phyloP scores from a whole-genome alignment of 164 flowering plant genomes.

The Berberis thunbergii region DNA sequence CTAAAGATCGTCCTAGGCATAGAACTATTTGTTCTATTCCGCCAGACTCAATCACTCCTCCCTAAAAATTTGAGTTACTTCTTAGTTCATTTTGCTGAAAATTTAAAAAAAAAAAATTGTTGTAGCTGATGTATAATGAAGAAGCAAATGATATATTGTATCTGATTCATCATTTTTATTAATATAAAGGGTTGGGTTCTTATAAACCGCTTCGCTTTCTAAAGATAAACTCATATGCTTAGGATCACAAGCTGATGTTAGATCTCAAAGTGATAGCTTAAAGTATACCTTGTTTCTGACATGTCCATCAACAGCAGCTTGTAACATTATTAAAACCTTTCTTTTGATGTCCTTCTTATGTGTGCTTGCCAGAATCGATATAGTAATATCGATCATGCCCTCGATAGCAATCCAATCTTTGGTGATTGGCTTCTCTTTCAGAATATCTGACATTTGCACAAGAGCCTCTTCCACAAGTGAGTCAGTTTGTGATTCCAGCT shows the following conservation, averaged over 20 bases:
- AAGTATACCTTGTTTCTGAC: slow-evolving; percentile 51
- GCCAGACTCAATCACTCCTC: slow-evolving; percentile 33
- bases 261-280: too few relatives aligned
- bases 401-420: slow-evolving; percentile 64
- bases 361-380: slow-evolving; percentile 37
- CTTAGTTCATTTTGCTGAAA: too few relatives aligned
- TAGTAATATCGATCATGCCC: slow-evolving; percentile 34
- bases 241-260: too few relatives aligned
- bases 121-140: too few relatives aligned
- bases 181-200: too few relatives aligned
- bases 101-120: too few relatives aligned
- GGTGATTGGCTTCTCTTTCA: slow-evolving; percentile 48
- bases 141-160: too few relatives aligned
- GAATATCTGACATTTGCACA: slow-evolving; percentile 36
- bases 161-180: too few relatives aligned
- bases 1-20: slow-evolving; percentile 37
- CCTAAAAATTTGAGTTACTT: slow-evolving; percentile 27
- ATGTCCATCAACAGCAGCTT: slow-evolving; percentile 39
- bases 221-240: too few relatives aligned
- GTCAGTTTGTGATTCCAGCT: slow-evolving; percentile 28
- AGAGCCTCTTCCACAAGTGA: slow-evolving; percentile 37
- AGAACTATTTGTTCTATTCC: slow-evolving; percentile 44
- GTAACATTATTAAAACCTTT: slow-evolving; percentile 34
- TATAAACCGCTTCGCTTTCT: too few relatives aligned
- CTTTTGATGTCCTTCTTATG: slow-evolving; percentile 33